Percentiles rank a stretch among this genome's conserved stretches.
phyloP scores from a whole-genome alignment of 148 eudicot species.

The Chenopodium quinoa region DNA sequence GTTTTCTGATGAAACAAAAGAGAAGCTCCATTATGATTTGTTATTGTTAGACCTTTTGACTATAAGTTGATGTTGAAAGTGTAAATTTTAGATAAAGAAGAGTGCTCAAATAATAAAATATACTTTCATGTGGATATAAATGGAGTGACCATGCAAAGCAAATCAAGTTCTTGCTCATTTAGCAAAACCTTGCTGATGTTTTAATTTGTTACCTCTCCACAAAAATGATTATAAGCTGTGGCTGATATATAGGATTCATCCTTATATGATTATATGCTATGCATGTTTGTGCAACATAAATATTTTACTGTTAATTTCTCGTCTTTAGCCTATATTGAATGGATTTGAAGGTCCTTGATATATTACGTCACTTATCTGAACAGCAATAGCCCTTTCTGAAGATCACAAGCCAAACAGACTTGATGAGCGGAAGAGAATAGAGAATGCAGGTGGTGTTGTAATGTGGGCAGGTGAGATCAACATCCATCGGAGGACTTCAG shows the following conservation, averaged over 20 bases:
- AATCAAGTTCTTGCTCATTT: neutral
- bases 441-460: constrained; percentile 92
- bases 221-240: neutral
- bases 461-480: constrained; percentile 91
- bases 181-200: neutral
- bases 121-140: neutral
- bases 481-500: neutral
- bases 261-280: neutral
- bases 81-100: neutral
- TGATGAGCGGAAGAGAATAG: constrained; percentile 95
- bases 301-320: neutral
- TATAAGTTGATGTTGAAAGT: constrained; percentile 2
- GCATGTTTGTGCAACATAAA: neutral
- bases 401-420: constrained; percentile 97
- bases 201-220: neutral
- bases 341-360: neutral
- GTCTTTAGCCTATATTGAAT: neutral
- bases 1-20: neutral
- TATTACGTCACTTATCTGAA: constrained; percentile 12
- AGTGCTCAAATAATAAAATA: neutral
- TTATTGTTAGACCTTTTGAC: neutral
- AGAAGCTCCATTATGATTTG: neutral
- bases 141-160: neutral
- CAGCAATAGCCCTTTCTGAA: constrained; percentile 96
- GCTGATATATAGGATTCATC: neutral